These are phyloP conservation scores for Phytophthora sp. DNA, from an alignment of 352 stramenopile species.

Conservation along the genomic window DNA sequence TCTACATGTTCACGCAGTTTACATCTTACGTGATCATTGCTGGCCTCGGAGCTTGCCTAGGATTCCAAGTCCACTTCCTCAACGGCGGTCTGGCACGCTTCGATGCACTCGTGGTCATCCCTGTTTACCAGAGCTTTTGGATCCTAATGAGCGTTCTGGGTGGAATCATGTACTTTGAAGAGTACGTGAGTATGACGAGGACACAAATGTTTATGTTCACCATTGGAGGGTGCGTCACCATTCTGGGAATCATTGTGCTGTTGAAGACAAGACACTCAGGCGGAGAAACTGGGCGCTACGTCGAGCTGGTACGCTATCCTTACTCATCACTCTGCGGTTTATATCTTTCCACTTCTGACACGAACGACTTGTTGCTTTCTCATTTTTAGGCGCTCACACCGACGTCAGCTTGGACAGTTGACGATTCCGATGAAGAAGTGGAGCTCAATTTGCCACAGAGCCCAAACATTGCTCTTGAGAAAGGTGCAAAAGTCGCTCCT, in stretches of 20 bases:
- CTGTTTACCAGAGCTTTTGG: conserved; percentile 93
- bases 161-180: conserved; percentile 93
- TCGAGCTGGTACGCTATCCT: conserved; percentile 62
- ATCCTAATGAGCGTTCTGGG: conserved; percentile 91
- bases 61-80: conserved; percentile 88
- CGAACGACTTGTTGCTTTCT: conserved; percentile 2
- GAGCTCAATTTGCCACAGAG: conserved; percentile 67
- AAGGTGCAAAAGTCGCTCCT: conserved; percentile 28
- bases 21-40: conserved; percentile 85
- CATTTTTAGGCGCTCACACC: conserved; percentile 67
- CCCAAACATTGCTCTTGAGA: conserved; percentile 19
- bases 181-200: conserved; percentile 86
- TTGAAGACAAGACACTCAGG: conserved; percentile 61
- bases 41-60: conserved; percentile 67
- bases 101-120: conserved; percentile 89
- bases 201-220: conserved; percentile 86
- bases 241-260: conserved; percentile 76
- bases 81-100: conserved; percentile 90
- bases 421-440: conserved; percentile 85
- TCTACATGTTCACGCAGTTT: conserved; percentile 78
- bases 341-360: no score
- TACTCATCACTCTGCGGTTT: conserved; percentile 6
- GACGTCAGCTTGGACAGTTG: conserved; percentile 76
- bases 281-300: conserved; percentile 54
- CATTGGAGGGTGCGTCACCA: conserved; percentile 75